Percentiles rank a stretch among this genome's conserved stretches.
phyloP scores from a whole-genome alignment of 2,329 filamentous ascomycete species.

The Neofusicoccum parvum region DNA sequence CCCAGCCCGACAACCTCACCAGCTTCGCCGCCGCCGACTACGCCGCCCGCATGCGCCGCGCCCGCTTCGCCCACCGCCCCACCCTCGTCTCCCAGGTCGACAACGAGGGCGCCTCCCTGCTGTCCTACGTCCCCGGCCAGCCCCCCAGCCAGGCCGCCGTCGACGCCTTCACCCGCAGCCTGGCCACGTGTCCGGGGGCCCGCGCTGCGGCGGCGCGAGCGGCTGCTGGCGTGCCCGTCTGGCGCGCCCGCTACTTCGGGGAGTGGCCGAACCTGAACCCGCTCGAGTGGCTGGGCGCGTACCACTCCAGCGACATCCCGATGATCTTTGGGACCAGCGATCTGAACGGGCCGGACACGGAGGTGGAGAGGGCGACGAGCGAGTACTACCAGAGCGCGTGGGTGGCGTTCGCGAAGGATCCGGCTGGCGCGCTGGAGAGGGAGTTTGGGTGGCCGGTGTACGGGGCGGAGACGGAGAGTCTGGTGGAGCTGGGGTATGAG shows the following conservation, averaged over 20 bases:
- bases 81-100: conserved; percentile 30
- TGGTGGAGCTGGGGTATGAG: conserved; percentile 27
- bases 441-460: conserved; percentile 26
- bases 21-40: conserved; percentile 40
- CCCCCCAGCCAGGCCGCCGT: conserved; percentile 28
- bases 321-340: conserved; percentile 26
- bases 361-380: conserved; percentile 24
- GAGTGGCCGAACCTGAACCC: conserved; percentile 21
- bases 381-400: conserved; percentile 27
- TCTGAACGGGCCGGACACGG: conserved; percentile 24
- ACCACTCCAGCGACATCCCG: conserved; percentile 23
- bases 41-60: conserved; percentile 33
- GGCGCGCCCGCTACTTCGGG: conserved; percentile 27
- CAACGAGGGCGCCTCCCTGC: background rate
- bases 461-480: conserved; percentile 24
- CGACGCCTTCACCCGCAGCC: conserved; percentile 26
- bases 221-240: conserved; percentile 24
- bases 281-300: conserved; percentile 21
- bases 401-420: conserved; percentile 27
- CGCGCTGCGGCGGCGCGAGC: conserved; percentile 24
- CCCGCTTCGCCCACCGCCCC: conserved; percentile 31
- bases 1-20: conserved; percentile 33
- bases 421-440: conserved; percentile 23
- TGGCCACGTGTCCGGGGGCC: conserved; percentile 25
- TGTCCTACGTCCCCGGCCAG: background rate